Conservation (phyloP, 2,329 filamentous ascomycete genomes). For the Cercospora janseana region DNA sequence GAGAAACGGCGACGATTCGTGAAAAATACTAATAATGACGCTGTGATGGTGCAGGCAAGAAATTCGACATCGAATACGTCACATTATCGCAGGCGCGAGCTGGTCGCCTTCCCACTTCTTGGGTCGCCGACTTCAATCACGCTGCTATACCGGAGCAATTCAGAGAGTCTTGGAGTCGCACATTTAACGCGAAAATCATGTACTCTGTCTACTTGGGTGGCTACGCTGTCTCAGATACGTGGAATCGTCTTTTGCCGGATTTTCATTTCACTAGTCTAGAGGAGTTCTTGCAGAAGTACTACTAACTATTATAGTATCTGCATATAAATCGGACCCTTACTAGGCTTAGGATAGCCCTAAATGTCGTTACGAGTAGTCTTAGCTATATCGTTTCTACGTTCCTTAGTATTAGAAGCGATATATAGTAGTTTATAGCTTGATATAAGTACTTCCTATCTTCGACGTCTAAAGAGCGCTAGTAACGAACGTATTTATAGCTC, state of each 20-base stretch:
- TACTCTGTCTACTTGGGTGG: slow-evolving; percentile 8
- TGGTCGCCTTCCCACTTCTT: slow-evolving; percentile 43
- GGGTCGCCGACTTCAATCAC: slow-evolving; percentile 38
- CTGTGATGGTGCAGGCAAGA: slow-evolving; percentile 31
- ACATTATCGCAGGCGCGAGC: slow-evolving; percentile 49
- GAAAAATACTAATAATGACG: slow-evolving; percentile 29
- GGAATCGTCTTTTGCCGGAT: slow-evolving; percentile 48
- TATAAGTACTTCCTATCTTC: too few relatives aligned
- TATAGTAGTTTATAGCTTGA: too few relatives aligned
- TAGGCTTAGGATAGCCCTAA: too few relatives aligned
- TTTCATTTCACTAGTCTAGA: slow-evolving; percentile 45
- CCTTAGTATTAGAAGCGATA: too few relatives aligned
- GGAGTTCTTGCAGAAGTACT: slow-evolving; percentile 40
- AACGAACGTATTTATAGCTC: too few relatives aligned
- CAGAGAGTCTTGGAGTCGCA: slow-evolving; percentile 10
- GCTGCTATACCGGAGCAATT: slow-evolving; percentile 26
- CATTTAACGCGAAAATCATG: slow-evolving; percentile 7
- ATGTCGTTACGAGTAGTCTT: too few relatives aligned
- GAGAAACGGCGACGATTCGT: neutral
- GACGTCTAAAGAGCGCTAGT: too few relatives aligned
- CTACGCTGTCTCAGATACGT: slow-evolving; percentile 48
- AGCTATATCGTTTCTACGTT: too few relatives aligned
- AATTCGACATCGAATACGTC: slow-evolving; percentile 49
- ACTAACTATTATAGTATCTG: too few relatives aligned
- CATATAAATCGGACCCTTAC: too few relatives aligned